These are phyloP conservation scores for Omphalotus guepiniiformis DNA, from an alignment of 768 basidiomycete species.

Conservation along the genomic window DNA sequence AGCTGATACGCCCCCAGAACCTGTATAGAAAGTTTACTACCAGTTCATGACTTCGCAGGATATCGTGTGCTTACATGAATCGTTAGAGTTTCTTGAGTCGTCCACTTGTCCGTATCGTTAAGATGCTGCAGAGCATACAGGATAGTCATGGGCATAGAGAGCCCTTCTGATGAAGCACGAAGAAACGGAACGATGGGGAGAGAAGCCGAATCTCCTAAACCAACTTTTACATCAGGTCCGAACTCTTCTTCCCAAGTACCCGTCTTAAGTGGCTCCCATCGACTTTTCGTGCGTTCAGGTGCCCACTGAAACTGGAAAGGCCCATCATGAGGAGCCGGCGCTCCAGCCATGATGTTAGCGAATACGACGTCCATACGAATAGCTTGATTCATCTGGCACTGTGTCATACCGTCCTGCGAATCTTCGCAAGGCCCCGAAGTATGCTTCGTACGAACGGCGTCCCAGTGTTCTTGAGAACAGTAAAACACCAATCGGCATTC, in stretches of 20 bases:
- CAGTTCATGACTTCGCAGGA: neutral
- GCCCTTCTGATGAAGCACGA: constrained; percentile 21
- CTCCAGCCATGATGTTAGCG: constrained; percentile 14
- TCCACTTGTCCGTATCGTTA: constrained; percentile 25
- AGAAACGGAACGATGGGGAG: constrained; percentile 15
- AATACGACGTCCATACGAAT: constrained; percentile 20
- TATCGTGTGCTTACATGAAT: constrained; percentile 23
- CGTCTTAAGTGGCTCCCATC: constrained; percentile 23
- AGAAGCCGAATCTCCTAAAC: constrained; percentile 2
- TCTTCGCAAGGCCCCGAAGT: constrained; percentile 16
- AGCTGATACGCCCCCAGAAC: constrained; percentile 23
- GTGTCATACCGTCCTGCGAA: constrained; percentile 21
- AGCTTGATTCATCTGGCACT: constrained; percentile 25
- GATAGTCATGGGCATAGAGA: constrained; percentile 30
- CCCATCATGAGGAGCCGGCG: neutral
- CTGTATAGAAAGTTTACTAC: constrained; percentile 10
- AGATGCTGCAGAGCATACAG: constrained; percentile 27
- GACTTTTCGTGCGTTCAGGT: constrained; percentile 21
- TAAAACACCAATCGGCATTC: constrained; percentile 24
- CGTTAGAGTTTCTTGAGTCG: constrained; percentile 23
- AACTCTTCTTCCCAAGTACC: constrained; percentile 24
- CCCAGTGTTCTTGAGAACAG: constrained; percentile 25
- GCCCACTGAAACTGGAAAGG: constrained; percentile 24
- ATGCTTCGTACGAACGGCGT: constrained; percentile 16
- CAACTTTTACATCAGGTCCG: neutral